These are phyloP conservation scores for Lumnitzera littorea DNA, from an alignment of 345 rosid species.

Conservation along the genomic window DNA sequence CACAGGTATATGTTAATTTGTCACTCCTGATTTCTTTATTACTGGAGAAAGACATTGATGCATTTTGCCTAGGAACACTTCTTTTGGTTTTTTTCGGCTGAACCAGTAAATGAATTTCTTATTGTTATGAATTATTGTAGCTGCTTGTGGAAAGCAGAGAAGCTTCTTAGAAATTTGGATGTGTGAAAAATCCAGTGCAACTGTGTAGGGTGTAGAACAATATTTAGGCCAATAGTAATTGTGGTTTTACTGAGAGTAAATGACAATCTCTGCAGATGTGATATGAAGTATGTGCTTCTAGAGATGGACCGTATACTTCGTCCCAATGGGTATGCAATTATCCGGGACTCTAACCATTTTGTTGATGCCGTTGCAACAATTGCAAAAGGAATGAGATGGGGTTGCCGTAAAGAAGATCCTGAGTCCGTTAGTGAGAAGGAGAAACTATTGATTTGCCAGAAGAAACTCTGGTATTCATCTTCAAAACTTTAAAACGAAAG, in stretches of 20 bases:
- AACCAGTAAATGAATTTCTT: no score
- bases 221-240: background rate
- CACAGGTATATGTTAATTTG: slow-evolving; percentile 47
- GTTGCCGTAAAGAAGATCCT: slow-evolving; percentile 70
- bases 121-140: no score
- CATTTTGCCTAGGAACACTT: background rate
- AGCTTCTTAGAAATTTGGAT: background rate
- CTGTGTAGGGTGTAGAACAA: background rate
- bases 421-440: slow-evolving; percentile 65
- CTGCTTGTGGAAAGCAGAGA: no score
- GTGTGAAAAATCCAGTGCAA: background rate
- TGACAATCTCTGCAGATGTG: slow-evolving; percentile 54
- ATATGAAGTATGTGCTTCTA: slow-evolving; percentile 72
- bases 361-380: slow-evolving; percentile 51
- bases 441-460: slow-evolving; percentile 83
- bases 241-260: slow-evolving; percentile 9
- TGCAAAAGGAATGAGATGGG: slow-evolving; percentile 82
- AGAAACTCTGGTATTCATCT: slow-evolving; percentile 76
- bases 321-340: slow-evolving; percentile 61
- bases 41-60: no score
- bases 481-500: slow-evolving; percentile 11
- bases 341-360: slow-evolving; percentile 83
- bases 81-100: background rate
- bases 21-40: slow-evolving; percentile 1
- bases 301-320: slow-evolving; percentile 95